Conservation (phyloP, 352 stramenopile genomes). For the Phytophthora uliginosa region DNA sequence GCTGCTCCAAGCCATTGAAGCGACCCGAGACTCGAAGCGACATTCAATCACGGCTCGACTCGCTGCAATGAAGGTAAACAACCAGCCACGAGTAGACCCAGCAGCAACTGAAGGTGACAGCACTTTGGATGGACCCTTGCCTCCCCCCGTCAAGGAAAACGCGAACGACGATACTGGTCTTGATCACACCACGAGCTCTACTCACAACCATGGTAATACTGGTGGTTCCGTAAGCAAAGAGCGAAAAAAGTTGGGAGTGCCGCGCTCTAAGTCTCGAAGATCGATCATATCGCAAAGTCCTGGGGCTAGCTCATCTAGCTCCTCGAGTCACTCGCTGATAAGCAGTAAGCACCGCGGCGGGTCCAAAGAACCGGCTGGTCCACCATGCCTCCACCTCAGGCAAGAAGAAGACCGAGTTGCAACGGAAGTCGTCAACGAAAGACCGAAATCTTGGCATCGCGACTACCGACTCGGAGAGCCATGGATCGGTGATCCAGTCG, state of each 20-base stretch:
- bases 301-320: not conserved
- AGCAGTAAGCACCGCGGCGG: constrained; percentile 17
- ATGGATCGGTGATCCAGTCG: not conserved
- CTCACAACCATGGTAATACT: not conserved
- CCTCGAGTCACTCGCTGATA: constrained; percentile 15
- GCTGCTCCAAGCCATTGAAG: constrained; percentile 39
- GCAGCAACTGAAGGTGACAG: not conserved
- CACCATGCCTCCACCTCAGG: not conserved
- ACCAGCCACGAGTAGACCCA: constrained; percentile 7
- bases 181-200: not conserved
- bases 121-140: not conserved
- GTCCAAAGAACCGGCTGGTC: constrained; percentile 3
- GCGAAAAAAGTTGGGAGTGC: constrained; percentile 2
- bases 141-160: not conserved
- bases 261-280: constrained; percentile 8
- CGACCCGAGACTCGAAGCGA: constrained; percentile 20
- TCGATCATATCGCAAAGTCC: constrained; percentile 8
- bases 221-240: constrained; percentile 8
- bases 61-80: constrained; percentile 16
- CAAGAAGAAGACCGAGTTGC: constrained; percentile 24
- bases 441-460: not conserved
- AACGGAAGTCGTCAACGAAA: constrained; percentile 10
- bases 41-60: constrained; percentile 10
- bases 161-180: not conserved
- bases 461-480: not conserved